Percentiles rank a stretch among this genome's conserved stretches.
These are phyloP conservation scores for Cordyceps fumosorosea DNA, from an alignment of 2,329 filamentous ascomycete species.

Conservation along the genomic window DNA sequence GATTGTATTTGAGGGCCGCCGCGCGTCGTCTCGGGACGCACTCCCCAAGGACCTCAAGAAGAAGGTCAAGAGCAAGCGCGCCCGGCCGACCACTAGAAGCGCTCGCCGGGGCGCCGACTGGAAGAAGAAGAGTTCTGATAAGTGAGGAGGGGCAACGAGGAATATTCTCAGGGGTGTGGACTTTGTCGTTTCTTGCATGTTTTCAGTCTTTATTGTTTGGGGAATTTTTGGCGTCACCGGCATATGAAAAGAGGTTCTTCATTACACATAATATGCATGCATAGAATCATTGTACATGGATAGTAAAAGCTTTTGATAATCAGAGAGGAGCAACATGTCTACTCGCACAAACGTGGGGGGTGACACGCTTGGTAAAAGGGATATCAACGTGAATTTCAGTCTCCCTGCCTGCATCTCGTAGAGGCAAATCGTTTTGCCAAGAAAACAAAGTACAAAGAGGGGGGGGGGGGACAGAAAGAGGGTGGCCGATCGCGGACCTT, in stretches of 20 bases:
- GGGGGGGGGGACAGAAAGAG: slow-evolving; percentile 8
- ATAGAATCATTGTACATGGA: slow-evolving; percentile 3
- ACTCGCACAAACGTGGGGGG: background rate
- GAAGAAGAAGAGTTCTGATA: slow-evolving; percentile 29
- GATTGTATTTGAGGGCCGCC: slow-evolving; percentile 75
- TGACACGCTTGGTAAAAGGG: slow-evolving; percentile 12
- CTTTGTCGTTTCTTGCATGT: background rate
- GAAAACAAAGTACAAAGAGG: slow-evolving; percentile 1
- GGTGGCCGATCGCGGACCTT: slow-evolving; percentile 14
- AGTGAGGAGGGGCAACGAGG: background rate
- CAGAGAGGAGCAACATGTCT: background rate
- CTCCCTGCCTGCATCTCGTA: slow-evolving; percentile 21
- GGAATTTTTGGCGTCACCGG: slow-evolving; percentile 5
- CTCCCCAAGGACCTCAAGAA: slow-evolving; percentile 56
- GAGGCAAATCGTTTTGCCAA: background rate
- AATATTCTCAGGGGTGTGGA: background rate
- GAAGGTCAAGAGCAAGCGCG: slow-evolving; percentile 39
- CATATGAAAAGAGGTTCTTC: slow-evolving; percentile 2
- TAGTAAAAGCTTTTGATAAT: background rate
- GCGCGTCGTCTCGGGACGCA: slow-evolving; percentile 61
- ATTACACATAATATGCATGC: background rate
- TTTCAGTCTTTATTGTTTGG: background rate
- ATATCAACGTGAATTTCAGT: slow-evolving; percentile 27
- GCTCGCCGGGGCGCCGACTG: slow-evolving; percentile 37
- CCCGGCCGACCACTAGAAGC: slow-evolving; percentile 32